Conservation (phyloP, 331 rosid genomes). For the Dryas integrifolia region DNA sequence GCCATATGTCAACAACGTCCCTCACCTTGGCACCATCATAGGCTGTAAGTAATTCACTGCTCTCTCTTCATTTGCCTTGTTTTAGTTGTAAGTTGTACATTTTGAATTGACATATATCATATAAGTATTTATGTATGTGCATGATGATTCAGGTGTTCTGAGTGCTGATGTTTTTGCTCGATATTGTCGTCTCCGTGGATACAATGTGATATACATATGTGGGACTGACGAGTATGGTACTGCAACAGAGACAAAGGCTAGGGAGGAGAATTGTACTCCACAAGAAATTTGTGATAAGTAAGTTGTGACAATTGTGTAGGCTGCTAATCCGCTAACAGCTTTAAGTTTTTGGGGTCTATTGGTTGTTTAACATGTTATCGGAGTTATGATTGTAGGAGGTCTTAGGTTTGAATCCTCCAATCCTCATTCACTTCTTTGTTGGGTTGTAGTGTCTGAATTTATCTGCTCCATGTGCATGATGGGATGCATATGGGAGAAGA, state of each 20-base stretch:
- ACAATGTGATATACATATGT: slow-evolving; percentile 58
- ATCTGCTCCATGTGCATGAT: too few species aligned
- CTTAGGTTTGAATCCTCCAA: too few species aligned
- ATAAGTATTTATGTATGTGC: too few species aligned
- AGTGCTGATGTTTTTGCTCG: slow-evolving; percentile 76
- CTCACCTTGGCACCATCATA: slow-evolving; percentile 36
- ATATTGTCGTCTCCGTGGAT: slow-evolving; percentile 61
- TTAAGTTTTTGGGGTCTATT: too few species aligned
- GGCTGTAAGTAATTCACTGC: slow-evolving; percentile 20
- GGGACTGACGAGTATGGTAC: slow-evolving; percentile 83
- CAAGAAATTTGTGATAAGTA: slow-evolving; percentile 73
- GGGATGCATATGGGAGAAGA: too few species aligned
- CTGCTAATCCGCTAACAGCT: too few species aligned
- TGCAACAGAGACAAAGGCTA: slow-evolving; percentile 74
- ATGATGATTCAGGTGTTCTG: slow-evolving; percentile 41
- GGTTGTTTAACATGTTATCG: too few species aligned
- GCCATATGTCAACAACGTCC: slow-evolving; percentile 42
- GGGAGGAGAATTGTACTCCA: slow-evolving; percentile 69
- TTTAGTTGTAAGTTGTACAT: too few species aligned
- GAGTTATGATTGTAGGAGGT: too few species aligned
- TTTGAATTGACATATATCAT: neutral
- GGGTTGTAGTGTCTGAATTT: too few species aligned
- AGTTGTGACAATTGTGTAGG: too few species aligned
- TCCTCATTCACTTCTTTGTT: too few species aligned
- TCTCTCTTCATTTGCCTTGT: neutral